Evolutionary conservation across 441 rosid species (phyloP), one percentile per base, ranked within the genome.

Genomic region (Capsella rubella): DNA sequence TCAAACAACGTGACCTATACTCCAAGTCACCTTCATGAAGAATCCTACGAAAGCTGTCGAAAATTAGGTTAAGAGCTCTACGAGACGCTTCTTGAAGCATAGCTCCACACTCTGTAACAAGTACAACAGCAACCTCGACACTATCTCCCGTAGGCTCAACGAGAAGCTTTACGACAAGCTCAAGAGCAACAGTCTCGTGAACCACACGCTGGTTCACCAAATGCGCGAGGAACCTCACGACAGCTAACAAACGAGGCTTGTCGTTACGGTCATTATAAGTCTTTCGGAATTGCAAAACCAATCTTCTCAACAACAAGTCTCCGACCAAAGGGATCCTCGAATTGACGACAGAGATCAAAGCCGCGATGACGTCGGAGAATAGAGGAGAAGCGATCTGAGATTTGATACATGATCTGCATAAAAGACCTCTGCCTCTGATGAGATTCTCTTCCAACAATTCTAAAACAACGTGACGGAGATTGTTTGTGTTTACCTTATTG

Each of bases 361-460:
- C 95, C 11, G 95, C 80, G 79, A 90, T 85, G 0, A 86, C 93
- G 71, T 86, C 86, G 0, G 98, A 84, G 75, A 90, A 87, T 8
- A 75, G 74, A 0, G 97, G 90, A 45, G 97, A 89, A 12, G 97
- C 97, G 85, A 90, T 89, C 59, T 89, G 97, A 25, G 95, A 90
- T 73, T 87, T 92, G 90, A 92, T 84, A 71, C 90, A 89, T 0
- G 88, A 86, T 27, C 97, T 84, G 52, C 97, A 92, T 67, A 92
- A 87, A 11, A 92, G 85, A 50, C 95, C 98, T 58, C 95, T 84
- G 16, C 98, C 98, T 35, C 95, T 82, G 39, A 92, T 90, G 61
- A 87, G 49, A 72, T 89, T 90, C 79, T 90, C 95, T 0, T 89
- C 86, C 27, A 92, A 84, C 45, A 87, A 71, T 65, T 89, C 93